Conservation (phyloP, 73 alveolate genomes). For the Tetrahymena malaccensis region DNA sequence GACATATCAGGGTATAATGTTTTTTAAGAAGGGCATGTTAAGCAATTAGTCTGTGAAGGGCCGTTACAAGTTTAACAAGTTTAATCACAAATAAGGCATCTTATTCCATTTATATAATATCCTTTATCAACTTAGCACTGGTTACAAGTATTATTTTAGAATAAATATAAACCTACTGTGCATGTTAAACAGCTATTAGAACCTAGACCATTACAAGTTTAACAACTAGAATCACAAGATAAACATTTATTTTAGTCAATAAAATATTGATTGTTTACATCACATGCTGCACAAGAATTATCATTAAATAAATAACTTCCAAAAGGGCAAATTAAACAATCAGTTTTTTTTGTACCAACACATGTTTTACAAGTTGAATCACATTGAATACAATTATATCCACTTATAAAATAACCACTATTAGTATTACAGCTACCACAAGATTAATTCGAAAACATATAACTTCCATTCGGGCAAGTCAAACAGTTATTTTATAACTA, state of each 20-base stretch:
- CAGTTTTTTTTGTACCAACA: background rate
- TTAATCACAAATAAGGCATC: too few relatives aligned
- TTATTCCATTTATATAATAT: too few relatives aligned
- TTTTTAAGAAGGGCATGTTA: too few relatives aligned
- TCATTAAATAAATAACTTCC: background rate
- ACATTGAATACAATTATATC: background rate
- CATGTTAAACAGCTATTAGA: background rate
- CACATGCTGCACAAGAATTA: background rate
- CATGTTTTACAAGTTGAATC: background rate
- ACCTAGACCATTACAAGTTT: background rate
- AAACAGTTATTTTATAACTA: background rate
- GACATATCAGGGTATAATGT: too few relatives aligned
- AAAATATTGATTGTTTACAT: background rate
- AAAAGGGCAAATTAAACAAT: background rate
- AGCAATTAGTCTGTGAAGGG: too few relatives aligned
- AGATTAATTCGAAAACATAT: background rate
- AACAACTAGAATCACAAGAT: background rate
- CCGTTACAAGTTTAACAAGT: too few relatives aligned
- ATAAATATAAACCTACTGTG: background rate
- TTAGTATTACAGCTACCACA: background rate
- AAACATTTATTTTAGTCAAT: background rate
- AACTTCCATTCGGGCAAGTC: background rate
- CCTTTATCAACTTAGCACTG: background rate
- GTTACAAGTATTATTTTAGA: background rate
- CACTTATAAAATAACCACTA: background rate